Evolutionary conservation across 495 filamentous ascomycete species (phyloP).

Genomic region (Aspergillus conjunctus): DNA sequence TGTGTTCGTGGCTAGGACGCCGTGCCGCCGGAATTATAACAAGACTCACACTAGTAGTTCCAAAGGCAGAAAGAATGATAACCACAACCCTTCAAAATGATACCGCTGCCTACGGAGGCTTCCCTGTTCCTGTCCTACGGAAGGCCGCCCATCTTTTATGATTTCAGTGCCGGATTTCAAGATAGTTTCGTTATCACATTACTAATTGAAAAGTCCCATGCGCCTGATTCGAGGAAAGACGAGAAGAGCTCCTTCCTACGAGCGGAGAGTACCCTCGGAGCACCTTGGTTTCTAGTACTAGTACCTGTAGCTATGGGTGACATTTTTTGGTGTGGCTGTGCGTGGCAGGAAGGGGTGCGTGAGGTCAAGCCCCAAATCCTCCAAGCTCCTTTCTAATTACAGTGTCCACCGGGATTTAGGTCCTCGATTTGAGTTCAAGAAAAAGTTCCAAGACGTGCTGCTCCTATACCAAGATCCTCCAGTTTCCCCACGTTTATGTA

Average conservation of each 20-base stretch:
- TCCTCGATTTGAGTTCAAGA: slow-evolving; percentile 1
- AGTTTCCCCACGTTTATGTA: not conserved
- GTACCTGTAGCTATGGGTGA: not conserved
- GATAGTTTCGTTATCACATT: slow-evolving; percentile 2
- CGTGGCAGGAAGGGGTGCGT: slow-evolving; percentile 2
- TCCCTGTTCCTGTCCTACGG: not conserved
- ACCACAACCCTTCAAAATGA: not conserved
- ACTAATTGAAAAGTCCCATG: not conserved
- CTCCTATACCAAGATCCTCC: not conserved
- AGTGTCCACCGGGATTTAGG: not conserved
- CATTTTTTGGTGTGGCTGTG: not conserved
- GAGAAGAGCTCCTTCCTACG: not conserved
- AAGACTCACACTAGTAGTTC: not conserved
- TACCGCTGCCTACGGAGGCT: not conserved
- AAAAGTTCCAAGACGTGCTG: not conserved
- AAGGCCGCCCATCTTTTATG: not conserved
- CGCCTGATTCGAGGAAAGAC: not conserved
- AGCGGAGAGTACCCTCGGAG: not conserved
- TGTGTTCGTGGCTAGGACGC: not conserved
- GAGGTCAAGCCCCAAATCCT: not conserved
- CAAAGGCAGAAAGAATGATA: not conserved
- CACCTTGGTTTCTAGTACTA: no score
- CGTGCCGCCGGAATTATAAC: not conserved
- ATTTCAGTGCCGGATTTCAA: slow-evolving; percentile 1
- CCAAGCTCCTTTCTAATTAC: not conserved